Evolutionary conservation across 345 rosid species (phyloP).

Genomic region (Dipteronia dyeriana): DNA sequence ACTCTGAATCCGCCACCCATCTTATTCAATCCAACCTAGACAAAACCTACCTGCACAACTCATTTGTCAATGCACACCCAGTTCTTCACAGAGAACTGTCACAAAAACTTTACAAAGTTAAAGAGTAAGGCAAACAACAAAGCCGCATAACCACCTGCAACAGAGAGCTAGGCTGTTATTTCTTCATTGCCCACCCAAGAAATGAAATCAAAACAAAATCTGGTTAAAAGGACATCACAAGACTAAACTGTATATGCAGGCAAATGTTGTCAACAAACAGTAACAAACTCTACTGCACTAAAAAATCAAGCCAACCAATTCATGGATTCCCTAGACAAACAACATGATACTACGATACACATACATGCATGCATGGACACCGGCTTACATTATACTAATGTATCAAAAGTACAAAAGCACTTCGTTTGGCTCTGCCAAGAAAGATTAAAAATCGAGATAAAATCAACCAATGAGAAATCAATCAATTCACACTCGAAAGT

Average conservation of each 20-base stretch:
- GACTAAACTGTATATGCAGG: no score
- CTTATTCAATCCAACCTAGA: constrained; percentile 4
- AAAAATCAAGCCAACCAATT: not conserved
- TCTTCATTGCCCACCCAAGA: not conserved
- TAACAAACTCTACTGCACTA: no score
- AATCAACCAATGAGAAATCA: not conserved
- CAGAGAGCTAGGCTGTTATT: not conserved
- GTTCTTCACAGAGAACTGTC: no score
- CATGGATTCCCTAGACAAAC: not conserved
- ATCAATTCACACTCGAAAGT: not conserved
- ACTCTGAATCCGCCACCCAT: constrained; percentile 82
- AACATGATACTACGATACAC: not conserved
- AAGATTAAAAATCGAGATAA: not conserved
- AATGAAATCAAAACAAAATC: no score
- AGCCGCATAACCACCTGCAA: not conserved
- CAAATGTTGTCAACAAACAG: no score
- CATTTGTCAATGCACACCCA: not conserved
- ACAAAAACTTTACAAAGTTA: not conserved
- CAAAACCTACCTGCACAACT: constrained; percentile 13
- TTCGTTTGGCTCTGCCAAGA: constrained; percentile 10
- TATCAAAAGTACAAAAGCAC: not conserved
- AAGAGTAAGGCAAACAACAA: not conserved
- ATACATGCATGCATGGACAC: not conserved
- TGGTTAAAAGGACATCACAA: no score
- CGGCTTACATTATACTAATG: not conserved